phyloP scores from a whole-genome alignment of 768 basidiomycete genomes.

The Russula foetens region DNA sequence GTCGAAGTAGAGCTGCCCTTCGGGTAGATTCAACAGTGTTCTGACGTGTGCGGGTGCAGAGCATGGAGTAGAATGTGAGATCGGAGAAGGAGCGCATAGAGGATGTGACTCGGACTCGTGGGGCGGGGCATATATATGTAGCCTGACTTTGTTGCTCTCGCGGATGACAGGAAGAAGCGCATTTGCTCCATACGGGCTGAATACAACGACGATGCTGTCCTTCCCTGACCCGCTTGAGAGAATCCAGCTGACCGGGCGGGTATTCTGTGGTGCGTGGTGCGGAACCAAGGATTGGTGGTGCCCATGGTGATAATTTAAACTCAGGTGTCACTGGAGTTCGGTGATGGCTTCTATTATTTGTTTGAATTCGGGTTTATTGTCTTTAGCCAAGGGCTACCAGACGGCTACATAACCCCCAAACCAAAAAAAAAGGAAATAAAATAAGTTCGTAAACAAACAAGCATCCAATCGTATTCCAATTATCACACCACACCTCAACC shows the following conservation, averaged over 20 bases:
- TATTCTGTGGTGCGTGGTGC: not conserved
- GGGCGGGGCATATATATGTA: conserved; percentile 12
- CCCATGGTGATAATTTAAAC: too few relatives aligned
- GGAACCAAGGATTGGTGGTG: not conserved
- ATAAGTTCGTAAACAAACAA: too few relatives aligned
- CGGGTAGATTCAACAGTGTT: conserved; percentile 1
- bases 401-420: too few relatives aligned
- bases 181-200: conserved; percentile 12
- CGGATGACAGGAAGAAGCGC: conserved; percentile 13
- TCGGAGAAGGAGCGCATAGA: conserved; percentile 10
- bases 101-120: not conserved
- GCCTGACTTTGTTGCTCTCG: conserved; percentile 1
- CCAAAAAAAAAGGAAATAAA: too few relatives aligned
- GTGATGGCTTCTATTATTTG: too few relatives aligned
- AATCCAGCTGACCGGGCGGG: conserved; percentile 12
- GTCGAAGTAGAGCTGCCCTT: conserved; percentile 17
- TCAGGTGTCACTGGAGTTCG: too few relatives aligned
- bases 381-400: too few relatives aligned
- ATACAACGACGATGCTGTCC: not conserved
- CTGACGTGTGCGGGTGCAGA: not conserved
- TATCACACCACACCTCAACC: too few relatives aligned
- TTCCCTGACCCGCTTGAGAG: conserved; percentile 9
- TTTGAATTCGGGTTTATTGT: too few relatives aligned
- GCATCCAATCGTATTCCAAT: too few relatives aligned
- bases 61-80: not conserved